Percentiles rank a stretch among this genome's conserved stretches.
phyloP scores from a whole-genome alignment of 2,329 filamentous ascomycete species.

The Epichloe sylvatica region DNA sequence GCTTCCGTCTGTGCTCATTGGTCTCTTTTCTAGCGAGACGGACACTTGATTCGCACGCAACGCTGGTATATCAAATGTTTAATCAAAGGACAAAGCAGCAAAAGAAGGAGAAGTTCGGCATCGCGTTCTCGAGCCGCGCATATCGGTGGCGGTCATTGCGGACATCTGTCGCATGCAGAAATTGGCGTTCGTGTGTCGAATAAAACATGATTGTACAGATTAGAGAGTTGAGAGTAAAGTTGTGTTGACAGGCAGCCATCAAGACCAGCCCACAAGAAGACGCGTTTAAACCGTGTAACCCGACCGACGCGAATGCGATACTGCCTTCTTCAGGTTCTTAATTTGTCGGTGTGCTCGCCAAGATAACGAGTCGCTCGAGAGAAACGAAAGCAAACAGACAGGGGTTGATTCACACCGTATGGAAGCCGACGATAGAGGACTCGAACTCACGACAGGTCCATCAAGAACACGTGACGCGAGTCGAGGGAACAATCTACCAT shows the following conservation, averaged over 20 bases:
- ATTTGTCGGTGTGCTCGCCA: conserved; percentile 31
- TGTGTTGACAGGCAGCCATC: conserved; percentile 12
- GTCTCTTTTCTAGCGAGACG: conserved; percentile 21
- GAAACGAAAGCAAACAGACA: conserved; percentile 9
- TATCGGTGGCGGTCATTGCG: conserved; percentile 10
- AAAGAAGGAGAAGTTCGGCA: conserved; percentile 25
- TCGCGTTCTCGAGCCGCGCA: conserved; percentile 27
- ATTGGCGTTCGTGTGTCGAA: conserved; percentile 27
- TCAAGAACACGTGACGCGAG: conserved; percentile 19
- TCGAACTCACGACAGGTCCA: conserved; percentile 17
- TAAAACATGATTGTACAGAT: conserved; percentile 37
- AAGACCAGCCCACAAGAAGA: conserved; percentile 11
- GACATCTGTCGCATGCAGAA: conserved; percentile 14
- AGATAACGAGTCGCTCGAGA: conserved; percentile 30
- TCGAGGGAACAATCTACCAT: conserved; percentile 31
- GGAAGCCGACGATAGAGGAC: conserved; percentile 20
- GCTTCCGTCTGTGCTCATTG: conserved; percentile 30
- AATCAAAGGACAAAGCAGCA: conserved; percentile 17
- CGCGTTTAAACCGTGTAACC: background rate
- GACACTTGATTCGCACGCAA: conserved; percentile 14
- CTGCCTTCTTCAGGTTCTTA: conserved; percentile 21
- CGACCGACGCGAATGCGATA: conserved; percentile 18
- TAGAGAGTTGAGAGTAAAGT: conserved; percentile 11
- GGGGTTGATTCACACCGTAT: conserved; percentile 22
- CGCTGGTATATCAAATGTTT: conserved; percentile 8